Conservation (phyloP, 768 basidiomycete species). For the Boletus edulis region DNA sequence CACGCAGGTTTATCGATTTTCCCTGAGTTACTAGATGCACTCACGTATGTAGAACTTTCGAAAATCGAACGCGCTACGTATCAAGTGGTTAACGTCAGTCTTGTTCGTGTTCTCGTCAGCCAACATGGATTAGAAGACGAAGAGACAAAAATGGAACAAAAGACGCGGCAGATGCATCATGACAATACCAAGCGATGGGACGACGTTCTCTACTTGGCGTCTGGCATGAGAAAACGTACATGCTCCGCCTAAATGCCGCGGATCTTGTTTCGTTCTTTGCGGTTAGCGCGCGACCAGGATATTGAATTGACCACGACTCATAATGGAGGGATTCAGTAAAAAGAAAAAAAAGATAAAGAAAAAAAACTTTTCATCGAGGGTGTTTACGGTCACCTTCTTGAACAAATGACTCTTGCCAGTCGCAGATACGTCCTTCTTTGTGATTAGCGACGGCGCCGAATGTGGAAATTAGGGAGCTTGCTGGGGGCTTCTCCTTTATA, state of each 20-base stretch:
- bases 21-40: too few species aligned
- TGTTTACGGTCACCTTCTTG: background rate
- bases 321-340: slow-evolving; percentile 1
- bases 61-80: too few species aligned
- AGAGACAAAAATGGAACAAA: background rate
- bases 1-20: too few species aligned
- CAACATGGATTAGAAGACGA: background rate
- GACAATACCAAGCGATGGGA: slow-evolving; percentile 6
- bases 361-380: background rate
- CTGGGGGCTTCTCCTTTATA: background rate
- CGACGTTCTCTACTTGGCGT: slow-evolving; percentile 1
- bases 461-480: background rate
- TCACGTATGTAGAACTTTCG: too few species aligned
- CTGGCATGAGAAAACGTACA: slow-evolving; percentile 7
- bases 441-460: background rate
- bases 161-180: background rate
- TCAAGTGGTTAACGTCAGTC: background rate
- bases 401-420: background rate
- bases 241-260: slow-evolving; percentile 3
- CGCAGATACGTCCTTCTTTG: background rate
- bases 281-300: background rate
- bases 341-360: background rate
- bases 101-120: background rate
- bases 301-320: background rate
- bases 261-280: slow-evolving; percentile 1